Conservation (phyloP, 352 stramenopile genomes). For the Phytophthora brassicae region DNA sequence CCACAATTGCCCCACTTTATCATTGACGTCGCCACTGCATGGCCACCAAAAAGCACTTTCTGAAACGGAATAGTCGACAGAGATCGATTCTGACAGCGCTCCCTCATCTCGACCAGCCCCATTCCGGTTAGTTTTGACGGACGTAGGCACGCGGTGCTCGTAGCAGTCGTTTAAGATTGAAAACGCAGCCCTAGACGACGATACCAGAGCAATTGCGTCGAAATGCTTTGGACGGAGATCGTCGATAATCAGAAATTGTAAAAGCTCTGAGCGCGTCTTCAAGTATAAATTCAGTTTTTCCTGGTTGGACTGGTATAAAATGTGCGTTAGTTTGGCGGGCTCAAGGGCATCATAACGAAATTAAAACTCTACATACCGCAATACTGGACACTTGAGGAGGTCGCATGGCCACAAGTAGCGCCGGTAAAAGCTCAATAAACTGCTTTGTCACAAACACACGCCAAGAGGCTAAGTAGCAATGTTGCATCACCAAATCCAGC, state of each 20-base stretch:
- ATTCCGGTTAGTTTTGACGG: constrained; percentile 9
- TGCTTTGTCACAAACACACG: constrained; percentile 81
- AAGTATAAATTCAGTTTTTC: constrained; percentile 66
- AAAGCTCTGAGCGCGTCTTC: constrained; percentile 46
- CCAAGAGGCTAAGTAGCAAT: constrained; percentile 66
- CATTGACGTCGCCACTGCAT: constrained; percentile 35
- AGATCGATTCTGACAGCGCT: constrained; percentile 65
- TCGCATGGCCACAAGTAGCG: constrained; percentile 67
- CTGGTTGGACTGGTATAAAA: constrained; percentile 39
- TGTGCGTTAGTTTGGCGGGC: constrained; percentile 1
- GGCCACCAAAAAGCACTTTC: constrained; percentile 85
- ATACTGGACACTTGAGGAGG: constrained; percentile 54
- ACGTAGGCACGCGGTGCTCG: constrained; percentile 46
- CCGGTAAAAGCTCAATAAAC: constrained; percentile 71
- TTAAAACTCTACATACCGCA: constrained; percentile 19
- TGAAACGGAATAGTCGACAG: constrained; percentile 73
- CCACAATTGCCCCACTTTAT: constrained; percentile 54
- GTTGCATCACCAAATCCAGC: constrained; percentile 67
- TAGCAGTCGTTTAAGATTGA: constrained; percentile 81
- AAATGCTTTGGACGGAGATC: constrained; percentile 52
- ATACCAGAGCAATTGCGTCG: constrained; percentile 47
- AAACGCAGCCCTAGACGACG: constrained; percentile 59
- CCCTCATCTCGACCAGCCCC: constrained; percentile 56
- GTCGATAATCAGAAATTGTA: constrained; percentile 62
- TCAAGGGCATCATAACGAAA: neutral